These are phyloP conservation scores for Tothia fuscella DNA, from an alignment of 2,329 filamentous ascomycete genomes.

Conservation along the genomic window DNA sequence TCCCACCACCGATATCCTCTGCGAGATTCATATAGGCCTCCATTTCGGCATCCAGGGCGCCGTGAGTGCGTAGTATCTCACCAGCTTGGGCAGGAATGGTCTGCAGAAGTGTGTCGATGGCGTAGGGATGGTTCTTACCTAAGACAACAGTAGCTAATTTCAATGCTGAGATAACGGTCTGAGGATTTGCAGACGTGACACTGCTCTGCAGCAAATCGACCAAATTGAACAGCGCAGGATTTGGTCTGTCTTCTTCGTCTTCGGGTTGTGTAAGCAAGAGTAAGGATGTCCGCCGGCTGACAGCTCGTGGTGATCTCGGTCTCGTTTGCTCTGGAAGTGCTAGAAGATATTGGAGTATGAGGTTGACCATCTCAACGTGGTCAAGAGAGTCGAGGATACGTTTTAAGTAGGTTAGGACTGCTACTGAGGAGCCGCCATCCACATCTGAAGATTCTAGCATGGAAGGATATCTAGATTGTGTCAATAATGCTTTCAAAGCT, in stretches of 20 bases:
- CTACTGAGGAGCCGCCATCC: slow-evolving; percentile 91
- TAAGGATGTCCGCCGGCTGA: slow-evolving; percentile 77
- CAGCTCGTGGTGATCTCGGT: slow-evolving; percentile 45
- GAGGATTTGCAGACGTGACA: slow-evolving; percentile 68
- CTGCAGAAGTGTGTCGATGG: slow-evolving; percentile 62
- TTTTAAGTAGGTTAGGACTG: slow-evolving; percentile 84
- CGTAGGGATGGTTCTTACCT: slow-evolving; percentile 77
- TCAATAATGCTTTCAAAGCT: slow-evolving; percentile 10
- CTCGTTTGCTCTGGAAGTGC: slow-evolving; percentile 53
- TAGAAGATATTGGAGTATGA: slow-evolving; percentile 84
- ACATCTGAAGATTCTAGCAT: slow-evolving; percentile 93
- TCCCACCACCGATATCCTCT: slow-evolving; percentile 53
- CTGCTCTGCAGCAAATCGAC: slow-evolving; percentile 84
- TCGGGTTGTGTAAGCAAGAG: slow-evolving; percentile 73
- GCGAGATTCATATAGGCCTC: slow-evolving; percentile 60
- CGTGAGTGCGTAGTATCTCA: slow-evolving; percentile 53
- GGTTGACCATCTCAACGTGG: slow-evolving; percentile 85
- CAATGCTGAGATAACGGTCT: slow-evolving; percentile 81
- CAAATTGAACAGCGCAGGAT: slow-evolving; percentile 82
- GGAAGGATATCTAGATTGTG: slow-evolving; percentile 64
- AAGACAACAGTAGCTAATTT: slow-evolving; percentile 79
- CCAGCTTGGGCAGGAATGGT: slow-evolving; percentile 44
- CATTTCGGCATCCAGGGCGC: slow-evolving; percentile 63
- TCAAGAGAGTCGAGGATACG: slow-evolving; percentile 85
- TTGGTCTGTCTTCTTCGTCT: slow-evolving; percentile 60